Base-by-base conservation (phyloP, 129 eudicot genomes). In the Helichrysum umbraculigerum region DNA sequence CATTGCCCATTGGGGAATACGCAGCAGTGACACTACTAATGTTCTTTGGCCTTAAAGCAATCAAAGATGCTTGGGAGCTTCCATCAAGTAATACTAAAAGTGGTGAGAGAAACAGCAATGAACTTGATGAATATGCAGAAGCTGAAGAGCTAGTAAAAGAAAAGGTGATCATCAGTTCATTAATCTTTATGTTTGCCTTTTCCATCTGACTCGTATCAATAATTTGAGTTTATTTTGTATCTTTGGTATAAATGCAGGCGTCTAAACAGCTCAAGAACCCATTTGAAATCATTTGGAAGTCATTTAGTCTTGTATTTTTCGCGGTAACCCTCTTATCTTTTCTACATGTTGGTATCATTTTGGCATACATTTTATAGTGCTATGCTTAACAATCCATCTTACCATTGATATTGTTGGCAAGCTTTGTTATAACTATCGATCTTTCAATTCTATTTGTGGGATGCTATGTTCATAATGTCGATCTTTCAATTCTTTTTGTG, bases 141-240 rank as follows among this genome's bases (percentile, higher is more conserved):
- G 99, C 99, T 19, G 99, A 94, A 83, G 99, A 94, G 86, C 93
- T 94, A 61, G 97, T 94, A 34, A 94, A 94, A 82, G 91, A 94
- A 84, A 87, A 94, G 93, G 98, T 94, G 47, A 83, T 34, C 12
- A 22, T 30, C 11, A 16, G 12, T 21, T 34, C 17, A 22, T 30
- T 11, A 25, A 10, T 15, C 66, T 35, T 44, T 28, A 57, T 74
- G 25, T 39, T 66, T 42, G 37, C 50, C 67, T 76, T 28, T 20
- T 68, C 21, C 63, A 5, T 37, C 70, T 4, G 65, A 82, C 32
- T 71, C 65, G 30, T 19, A 41, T 68, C 17, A 58, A 9, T 42
- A 19, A 15, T 32, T 52, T 65, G 57, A 14, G 56, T 66, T 66
- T 69, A 34, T 71, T 71, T 50, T 64, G 33, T 35, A 21, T 63